Base-by-base conservation (phyloP, 805 yeast genomes). In the Debaryomyces prosopidis region DNA sequence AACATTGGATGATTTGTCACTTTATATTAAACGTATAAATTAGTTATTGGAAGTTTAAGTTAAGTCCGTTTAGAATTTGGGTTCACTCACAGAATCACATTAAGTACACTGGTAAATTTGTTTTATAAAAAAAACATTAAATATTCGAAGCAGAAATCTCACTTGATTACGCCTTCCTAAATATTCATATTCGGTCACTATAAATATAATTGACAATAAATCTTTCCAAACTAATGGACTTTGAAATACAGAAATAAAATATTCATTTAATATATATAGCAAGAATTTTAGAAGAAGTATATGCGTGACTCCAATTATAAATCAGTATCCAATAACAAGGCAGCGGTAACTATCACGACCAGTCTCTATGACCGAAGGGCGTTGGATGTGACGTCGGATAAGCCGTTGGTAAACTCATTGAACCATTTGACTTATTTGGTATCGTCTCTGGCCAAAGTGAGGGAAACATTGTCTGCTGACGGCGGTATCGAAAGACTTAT, bases 301-400 rank as follows among this genome's bases (percentile, higher is more conserved):
- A 91, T 90, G 99, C 82, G 97, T 66, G 96, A 90, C 58, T 82
- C 96, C 31, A 90, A 90, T 68, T 87, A 86, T 69, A 82, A 85
- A 59, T 84, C 91, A 17, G 80, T 89, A 40, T 66, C 84, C 41
- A 79, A 83, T 44, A 94, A 92, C 70, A 79, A 85, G 62, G 97
- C 99, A 3, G 90, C 96, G n/a, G 89, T 91, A 23, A 83, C 91
- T 20, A 89, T 92, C 49, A 85, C 96, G 6, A 81, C 96, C 20
- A 83, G 92, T 16, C 79, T 92, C 26, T 92, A 92, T 62, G 98
- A 92, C 66, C 71, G 98, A 47, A 70, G 98, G 41, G 97, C 98
- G 0, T 74, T 92, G 43, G 98, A 94, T 62, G 87, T 91, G 51
- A 86, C 96, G 1, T 81, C 89, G 23, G 91, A 89, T 60, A 82